Percentiles rank a stretch among this genome's conserved stretches.
These are phyloP conservation scores for Tephrocybe rancida DNA, from an alignment of 768 basidiomycete species.

Conservation along the genomic window DNA sequence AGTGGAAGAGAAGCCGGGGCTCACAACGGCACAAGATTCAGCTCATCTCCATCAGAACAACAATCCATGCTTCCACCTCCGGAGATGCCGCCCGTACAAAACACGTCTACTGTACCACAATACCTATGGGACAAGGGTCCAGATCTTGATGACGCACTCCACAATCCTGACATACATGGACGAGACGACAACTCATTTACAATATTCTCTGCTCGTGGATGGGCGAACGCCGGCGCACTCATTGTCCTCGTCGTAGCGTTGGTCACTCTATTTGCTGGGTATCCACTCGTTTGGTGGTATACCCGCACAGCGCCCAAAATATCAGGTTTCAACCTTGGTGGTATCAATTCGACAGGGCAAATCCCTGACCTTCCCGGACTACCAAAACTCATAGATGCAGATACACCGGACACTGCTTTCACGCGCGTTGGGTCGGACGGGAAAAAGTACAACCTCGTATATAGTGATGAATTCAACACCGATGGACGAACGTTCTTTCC, in stretches of 20 bases:
- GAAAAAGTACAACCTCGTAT: slow-evolving; percentile 77
- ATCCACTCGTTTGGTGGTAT: slow-evolving; percentile 75
- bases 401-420: slow-evolving; percentile 63
- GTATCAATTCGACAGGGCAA: slow-evolving; percentile 86
- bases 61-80: slow-evolving; percentile 30
- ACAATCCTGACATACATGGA: slow-evolving; percentile 81
- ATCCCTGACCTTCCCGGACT: slow-evolving; percentile 75
- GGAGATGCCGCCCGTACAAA: slow-evolving; percentile 37
- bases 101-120: slow-evolving; percentile 67
- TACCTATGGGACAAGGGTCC: slow-evolving; percentile 84
- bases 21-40: slow-evolving; percentile 58
- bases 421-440: slow-evolving; percentile 76
- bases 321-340: slow-evolving; percentile 83
- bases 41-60: slow-evolving; percentile 46
- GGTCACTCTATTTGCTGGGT: slow-evolving; percentile 83
- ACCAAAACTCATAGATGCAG: slow-evolving; percentile 71
- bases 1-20: slow-evolving; percentile 43
- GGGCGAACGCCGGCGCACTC: slow-evolving; percentile 78
- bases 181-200: slow-evolving; percentile 62
- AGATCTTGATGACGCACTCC: slow-evolving; percentile 88
- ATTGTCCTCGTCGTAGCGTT: slow-evolving; percentile 68
- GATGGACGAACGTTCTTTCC: slow-evolving; percentile 73
- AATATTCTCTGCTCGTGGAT: slow-evolving; percentile 81
- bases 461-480: slow-evolving; percentile 74
- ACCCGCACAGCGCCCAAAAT: slow-evolving; percentile 31